phyloP scores from a whole-genome alignment of 2,329 filamentous ascomycete species.

The Xylaria multiplex region DNA sequence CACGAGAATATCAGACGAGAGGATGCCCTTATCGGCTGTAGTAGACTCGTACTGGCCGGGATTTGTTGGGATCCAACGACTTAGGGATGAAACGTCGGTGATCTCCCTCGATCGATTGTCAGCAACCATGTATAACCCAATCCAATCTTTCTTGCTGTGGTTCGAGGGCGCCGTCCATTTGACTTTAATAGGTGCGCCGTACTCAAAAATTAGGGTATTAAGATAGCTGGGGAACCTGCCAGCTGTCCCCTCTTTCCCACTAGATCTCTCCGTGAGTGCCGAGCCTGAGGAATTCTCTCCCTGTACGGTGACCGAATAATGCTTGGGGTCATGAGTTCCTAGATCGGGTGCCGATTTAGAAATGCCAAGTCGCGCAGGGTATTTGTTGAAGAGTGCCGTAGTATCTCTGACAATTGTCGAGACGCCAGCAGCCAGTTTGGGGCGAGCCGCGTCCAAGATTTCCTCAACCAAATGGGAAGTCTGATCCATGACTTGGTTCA shows the following conservation, averaged over 20 bases:
- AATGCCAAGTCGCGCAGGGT: slow-evolving; percentile 86
- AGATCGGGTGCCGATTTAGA: slow-evolving; percentile 82
- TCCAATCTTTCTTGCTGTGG: slow-evolving; percentile 92
- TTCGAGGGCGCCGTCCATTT: slow-evolving; percentile 89
- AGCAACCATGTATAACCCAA: slow-evolving; percentile 94
- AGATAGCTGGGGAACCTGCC: slow-evolving; percentile 75
- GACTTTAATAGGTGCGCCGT: slow-evolving; percentile 88
- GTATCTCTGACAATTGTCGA: slow-evolving; percentile 90
- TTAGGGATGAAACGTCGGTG: slow-evolving; percentile 85
- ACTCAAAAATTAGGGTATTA: slow-evolving; percentile 83
- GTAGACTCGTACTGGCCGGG: slow-evolving; percentile 79
- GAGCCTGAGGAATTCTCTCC: slow-evolving; percentile 67
- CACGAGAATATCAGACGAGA: slow-evolving; percentile 72
- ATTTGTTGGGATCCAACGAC: slow-evolving; percentile 88
- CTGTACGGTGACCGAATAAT: slow-evolving; percentile 81
- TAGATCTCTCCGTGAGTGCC: slow-evolving; percentile 67
- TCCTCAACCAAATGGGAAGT: slow-evolving; percentile 92
- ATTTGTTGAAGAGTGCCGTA: slow-evolving; percentile 86
- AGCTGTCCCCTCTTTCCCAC: slow-evolving; percentile 77
- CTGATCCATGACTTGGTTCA: slow-evolving; percentile 87
- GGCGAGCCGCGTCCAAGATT: slow-evolving; percentile 83
- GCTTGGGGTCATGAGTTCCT: slow-evolving; percentile 79
- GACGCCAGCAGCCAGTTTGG: slow-evolving; percentile 86
- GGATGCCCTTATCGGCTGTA: slow-evolving; percentile 79
- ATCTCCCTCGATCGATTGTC: slow-evolving; percentile 88